Evolutionary conservation across 2,329 filamentous ascomycete species (phyloP).

Genomic region (Claviceps pazoutovae): DNA sequence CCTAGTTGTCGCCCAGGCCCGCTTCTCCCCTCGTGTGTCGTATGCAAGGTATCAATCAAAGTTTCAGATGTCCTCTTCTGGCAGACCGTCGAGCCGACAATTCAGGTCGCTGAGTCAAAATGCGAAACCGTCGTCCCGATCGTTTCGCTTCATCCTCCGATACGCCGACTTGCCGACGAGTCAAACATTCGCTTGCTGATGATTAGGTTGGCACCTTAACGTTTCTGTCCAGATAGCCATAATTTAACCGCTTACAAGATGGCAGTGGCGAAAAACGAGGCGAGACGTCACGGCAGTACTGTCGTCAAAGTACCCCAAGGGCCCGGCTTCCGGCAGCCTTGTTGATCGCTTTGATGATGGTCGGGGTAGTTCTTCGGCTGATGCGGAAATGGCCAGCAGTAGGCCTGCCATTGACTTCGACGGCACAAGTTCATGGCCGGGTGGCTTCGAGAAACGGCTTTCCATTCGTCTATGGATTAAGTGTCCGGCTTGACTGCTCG

Average conservation of each 20-base stretch:
- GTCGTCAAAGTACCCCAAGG: conserved; percentile 90
- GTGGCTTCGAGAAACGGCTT: conserved; percentile 58
- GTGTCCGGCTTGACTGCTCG: conserved; percentile 55
- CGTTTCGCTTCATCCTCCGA: conserved; percentile 50
- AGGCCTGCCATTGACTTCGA: conserved; percentile 79
- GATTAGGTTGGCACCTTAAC: conserved; percentile 81
- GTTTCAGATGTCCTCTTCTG: conserved; percentile 78
- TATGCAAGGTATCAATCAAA: conserved; percentile 41
- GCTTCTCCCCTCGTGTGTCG: conserved; percentile 73
- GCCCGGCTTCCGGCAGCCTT: conserved; percentile 78
- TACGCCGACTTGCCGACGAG: conserved; percentile 53
- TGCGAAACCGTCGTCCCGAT: conserved; percentile 76
- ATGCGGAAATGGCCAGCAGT: conserved; percentile 72
- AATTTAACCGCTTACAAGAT: conserved; percentile 78
- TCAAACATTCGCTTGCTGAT: conserved; percentile 62
- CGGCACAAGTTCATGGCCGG: conserved; percentile 61
- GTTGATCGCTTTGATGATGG: conserved; percentile 69
- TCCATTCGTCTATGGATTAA: conserved; percentile 63
- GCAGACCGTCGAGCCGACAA: conserved; percentile 76
- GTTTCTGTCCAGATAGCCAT: conserved; percentile 64
- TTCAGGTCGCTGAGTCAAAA: conserved; percentile 98
- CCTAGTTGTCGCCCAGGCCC: conserved; percentile 33
- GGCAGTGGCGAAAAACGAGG: conserved; percentile 80
- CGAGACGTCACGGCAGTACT: conserved; percentile 78
- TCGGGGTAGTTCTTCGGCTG: conserved; percentile 54